These are phyloP conservation scores for Irpex lacteus DNA, from an alignment of 1,284 basidiomycete species.

Conservation along the genomic window DNA sequence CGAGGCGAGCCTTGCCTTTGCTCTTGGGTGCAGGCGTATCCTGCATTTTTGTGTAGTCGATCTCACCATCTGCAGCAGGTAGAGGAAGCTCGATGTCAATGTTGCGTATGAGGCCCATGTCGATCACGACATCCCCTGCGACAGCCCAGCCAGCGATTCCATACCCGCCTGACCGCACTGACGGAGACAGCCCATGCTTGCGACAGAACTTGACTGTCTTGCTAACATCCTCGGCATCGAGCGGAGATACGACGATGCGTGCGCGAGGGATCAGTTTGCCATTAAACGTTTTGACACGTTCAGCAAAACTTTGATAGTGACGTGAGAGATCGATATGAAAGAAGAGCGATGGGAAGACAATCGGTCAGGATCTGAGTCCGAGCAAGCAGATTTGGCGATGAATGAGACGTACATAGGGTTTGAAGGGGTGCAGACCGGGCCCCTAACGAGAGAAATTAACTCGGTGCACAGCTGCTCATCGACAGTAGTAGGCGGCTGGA, in stretches of 20 bases:
- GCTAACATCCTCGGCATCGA: constrained; percentile 75
- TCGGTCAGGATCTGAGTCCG: neutral
- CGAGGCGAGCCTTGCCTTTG: constrained; percentile 35
- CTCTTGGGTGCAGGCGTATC: constrained; percentile 50
- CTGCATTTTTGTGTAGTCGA: constrained; percentile 54
- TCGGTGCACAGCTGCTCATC: constrained; percentile 16
- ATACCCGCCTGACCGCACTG: constrained; percentile 86
- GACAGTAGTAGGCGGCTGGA: neutral
- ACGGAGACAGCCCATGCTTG: constrained; percentile 66
- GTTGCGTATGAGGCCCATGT: constrained; percentile 66
- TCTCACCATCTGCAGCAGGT: constrained; percentile 30
- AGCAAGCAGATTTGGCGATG: neutral
- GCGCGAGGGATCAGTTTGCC: constrained; percentile 65
- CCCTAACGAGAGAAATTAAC: constrained; percentile 20
- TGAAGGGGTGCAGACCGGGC: constrained; percentile 20
- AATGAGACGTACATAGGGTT: constrained; percentile 20
- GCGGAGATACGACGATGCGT: constrained; percentile 62
- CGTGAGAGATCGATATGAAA: neutral
- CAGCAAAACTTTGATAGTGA: constrained; percentile 47
- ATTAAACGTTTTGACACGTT: constrained; percentile 72
- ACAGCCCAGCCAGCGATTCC: constrained; percentile 88
- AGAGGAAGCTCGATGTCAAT: constrained; percentile 64
- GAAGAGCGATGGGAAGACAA: neutral
- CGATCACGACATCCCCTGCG: constrained; percentile 80
- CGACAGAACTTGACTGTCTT: constrained; percentile 67